Conservation (phyloP, 371 early-diverging fungal genomes). For the Mucor saturninus region DNA sequence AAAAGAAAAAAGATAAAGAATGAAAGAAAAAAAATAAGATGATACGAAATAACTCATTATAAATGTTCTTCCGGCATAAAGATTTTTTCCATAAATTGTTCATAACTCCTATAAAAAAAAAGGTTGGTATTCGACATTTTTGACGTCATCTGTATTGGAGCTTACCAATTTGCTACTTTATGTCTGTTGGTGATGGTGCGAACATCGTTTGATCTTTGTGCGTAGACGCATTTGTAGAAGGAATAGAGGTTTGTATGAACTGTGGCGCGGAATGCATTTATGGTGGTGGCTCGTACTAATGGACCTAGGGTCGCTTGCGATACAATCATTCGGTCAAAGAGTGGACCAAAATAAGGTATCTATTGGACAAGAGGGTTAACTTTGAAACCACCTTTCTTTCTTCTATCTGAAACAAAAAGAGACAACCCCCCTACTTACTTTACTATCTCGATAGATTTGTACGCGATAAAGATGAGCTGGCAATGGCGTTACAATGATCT, state of each 20-base stretch:
- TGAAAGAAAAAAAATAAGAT: conserved; percentile 1
- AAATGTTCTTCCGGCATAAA: conserved; percentile 56
- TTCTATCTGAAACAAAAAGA: not conserved
- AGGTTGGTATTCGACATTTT: not conserved
- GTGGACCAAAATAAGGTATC: conserved; percentile 84
- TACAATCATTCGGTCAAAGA: conserved; percentile 83
- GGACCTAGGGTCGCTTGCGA: conserved; percentile 76
- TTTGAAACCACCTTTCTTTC: conserved; percentile 1
- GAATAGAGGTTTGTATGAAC: conserved; percentile 57
- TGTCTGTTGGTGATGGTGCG: conserved; percentile 64
- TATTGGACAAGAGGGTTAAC: conserved; percentile 13
- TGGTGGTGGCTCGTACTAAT: conserved; percentile 84
- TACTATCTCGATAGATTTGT: conserved; percentile 75
- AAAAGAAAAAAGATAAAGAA: conserved; percentile 4
- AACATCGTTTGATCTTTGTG: conserved; percentile 65
- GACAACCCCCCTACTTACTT: conserved; percentile 41
- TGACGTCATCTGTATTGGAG: not conserved
- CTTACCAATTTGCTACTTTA: conserved; percentile 58
- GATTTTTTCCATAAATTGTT: conserved; percentile 57
- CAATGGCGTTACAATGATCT: conserved; percentile 88
- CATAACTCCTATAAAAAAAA: conserved; percentile 45
- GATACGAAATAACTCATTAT: conserved; percentile 3
- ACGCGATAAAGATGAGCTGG: conserved; percentile 72
- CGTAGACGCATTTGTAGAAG: conserved; percentile 52
- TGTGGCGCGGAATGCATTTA: conserved; percentile 68